Conservation (phyloP, 352 stramenopile species). For the Globisporangium alternatum region DNA sequence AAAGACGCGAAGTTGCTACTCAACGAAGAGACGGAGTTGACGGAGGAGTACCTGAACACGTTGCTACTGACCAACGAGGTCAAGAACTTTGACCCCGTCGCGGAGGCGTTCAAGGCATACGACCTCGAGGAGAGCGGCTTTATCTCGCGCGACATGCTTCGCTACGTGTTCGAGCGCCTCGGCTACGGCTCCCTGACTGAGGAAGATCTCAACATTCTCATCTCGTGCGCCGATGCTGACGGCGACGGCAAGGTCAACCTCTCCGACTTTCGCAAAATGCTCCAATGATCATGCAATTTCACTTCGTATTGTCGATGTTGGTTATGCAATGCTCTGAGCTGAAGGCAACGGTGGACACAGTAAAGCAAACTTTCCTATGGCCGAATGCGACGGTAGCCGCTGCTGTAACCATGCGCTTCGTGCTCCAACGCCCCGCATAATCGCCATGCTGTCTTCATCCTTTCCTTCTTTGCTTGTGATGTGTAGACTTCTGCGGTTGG, state of each 20-base stretch:
- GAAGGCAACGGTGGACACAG: too few species aligned
- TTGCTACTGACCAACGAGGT: slow-evolving; percentile 88
- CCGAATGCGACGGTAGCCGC: neutral
- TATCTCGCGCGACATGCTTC: slow-evolving; percentile 76
- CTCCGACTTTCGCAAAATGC: slow-evolving; percentile 76
- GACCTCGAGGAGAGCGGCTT: slow-evolving; percentile 87
- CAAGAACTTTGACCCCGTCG: slow-evolving; percentile 87
- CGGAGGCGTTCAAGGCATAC: slow-evolving; percentile 88
- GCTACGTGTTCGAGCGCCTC: slow-evolving; percentile 77
- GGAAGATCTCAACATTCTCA: slow-evolving; percentile 80
- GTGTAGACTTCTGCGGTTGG: neutral
- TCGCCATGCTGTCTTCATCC: neutral
- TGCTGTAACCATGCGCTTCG: neutral
- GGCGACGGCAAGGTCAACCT: slow-evolving; percentile 78
- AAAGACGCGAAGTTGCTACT: slow-evolving; percentile 85
- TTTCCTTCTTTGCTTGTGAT: neutral
- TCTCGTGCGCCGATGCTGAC: slow-evolving; percentile 85
- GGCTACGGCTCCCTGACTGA: slow-evolving; percentile 79
- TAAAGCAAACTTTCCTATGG: neutral
- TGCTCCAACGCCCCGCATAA: neutral
- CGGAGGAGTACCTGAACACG: slow-evolving; percentile 70
- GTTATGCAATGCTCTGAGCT: neutral
- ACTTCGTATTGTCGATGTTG: neutral
- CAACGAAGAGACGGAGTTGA: slow-evolving; percentile 76
- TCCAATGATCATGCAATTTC: slow-evolving; percentile 26